A percentile compares a stretch with the other conserved stretches of the same genome.
phyloP scores from a whole-genome alignment of 768 basidiomycete genomes.

The Filobasidium floriforme region DNA sequence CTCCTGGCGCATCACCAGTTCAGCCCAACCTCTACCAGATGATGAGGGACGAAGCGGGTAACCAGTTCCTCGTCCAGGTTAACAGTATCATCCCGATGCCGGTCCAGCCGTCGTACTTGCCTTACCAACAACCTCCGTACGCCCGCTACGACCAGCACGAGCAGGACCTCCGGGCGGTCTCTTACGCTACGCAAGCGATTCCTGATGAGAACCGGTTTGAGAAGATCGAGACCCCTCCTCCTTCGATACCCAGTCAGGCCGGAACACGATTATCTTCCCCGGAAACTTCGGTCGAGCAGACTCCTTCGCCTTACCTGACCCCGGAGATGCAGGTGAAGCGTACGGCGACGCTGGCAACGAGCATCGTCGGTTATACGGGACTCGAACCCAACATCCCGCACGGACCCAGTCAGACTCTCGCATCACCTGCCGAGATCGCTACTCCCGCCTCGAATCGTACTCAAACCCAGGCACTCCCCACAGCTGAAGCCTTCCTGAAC shows the following conservation, averaged over 20 bases:
- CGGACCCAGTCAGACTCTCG: too few relatives aligned
- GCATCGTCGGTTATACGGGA: too few relatives aligned
- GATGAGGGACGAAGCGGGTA: not conserved
- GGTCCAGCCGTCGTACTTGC: not conserved
- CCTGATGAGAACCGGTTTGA: not conserved
- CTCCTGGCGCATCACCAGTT: not conserved
- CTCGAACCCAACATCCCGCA: too few relatives aligned
- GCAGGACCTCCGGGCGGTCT: not conserved
- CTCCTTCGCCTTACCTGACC: not conserved
- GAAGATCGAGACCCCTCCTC: not conserved
- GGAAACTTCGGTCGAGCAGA: not conserved
- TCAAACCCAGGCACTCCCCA: too few relatives aligned
- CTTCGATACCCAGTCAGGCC: not conserved
- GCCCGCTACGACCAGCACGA: not conserved
- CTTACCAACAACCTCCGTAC: not conserved
- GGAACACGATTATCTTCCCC: not conserved
- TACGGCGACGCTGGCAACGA: too few relatives aligned
- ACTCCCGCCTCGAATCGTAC: too few relatives aligned
- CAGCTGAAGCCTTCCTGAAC: too few relatives aligned
- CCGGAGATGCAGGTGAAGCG: not conserved
- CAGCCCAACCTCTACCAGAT: not conserved
- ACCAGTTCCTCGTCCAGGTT: not conserved
- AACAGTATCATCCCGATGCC: not conserved
- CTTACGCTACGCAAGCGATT: not conserved
- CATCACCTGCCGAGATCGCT: too few relatives aligned